phyloP scores from a whole-genome alignment of 2,329 filamentous ascomycete genomes.

The Colletotrichum horii region DNA sequence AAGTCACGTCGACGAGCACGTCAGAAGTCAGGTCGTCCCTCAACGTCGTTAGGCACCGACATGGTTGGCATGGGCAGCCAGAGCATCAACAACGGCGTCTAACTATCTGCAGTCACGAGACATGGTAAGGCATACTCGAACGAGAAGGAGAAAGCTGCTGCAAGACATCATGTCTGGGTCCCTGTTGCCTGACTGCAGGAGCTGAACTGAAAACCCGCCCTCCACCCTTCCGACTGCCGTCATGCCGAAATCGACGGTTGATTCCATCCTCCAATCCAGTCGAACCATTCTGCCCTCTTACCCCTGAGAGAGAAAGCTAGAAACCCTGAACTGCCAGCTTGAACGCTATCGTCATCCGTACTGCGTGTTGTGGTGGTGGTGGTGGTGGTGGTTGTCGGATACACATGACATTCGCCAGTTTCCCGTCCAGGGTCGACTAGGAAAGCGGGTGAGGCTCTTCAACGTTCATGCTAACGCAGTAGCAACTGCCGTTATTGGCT shows the following conservation, averaged over 20 bases:
- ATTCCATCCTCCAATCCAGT: background rate
- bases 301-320: background rate
- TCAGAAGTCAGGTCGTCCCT: background rate
- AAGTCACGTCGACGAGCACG: background rate
- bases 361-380: background rate
- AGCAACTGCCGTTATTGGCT: background rate
- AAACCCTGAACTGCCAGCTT: background rate
- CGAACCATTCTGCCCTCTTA: background rate
- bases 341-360: background rate
- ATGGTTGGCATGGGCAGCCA: background rate
- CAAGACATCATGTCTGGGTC: background rate
- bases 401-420: background rate
- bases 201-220: background rate
- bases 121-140: background rate
- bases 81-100: background rate
- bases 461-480: background rate
- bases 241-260: background rate
- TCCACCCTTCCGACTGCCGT: background rate
- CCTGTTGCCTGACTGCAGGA: background rate
- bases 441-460: conserved; percentile 13
- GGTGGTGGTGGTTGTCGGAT: background rate
- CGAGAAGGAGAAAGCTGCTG: background rate
- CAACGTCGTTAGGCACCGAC: background rate
- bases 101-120: background rate
- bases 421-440: background rate